Evolutionary conservation across 495 filamentous ascomycete species (phyloP).

Genomic region (Hypoxylon cercidicola): DNA sequence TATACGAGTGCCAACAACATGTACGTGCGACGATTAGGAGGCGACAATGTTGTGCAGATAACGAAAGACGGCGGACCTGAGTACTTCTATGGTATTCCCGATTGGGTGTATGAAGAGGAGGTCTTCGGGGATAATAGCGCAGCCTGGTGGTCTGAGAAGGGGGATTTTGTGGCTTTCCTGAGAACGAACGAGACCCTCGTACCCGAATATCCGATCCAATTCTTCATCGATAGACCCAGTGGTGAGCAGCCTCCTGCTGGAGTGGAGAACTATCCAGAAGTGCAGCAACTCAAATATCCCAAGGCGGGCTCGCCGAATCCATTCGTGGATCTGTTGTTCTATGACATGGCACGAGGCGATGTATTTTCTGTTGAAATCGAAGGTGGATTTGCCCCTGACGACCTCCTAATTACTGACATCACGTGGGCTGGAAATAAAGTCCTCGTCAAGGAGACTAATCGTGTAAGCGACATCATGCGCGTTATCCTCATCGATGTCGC

Average conservation of each 20-base stretch:
- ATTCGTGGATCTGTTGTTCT: conserved; percentile 85
- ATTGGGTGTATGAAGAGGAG: conserved; percentile 99
- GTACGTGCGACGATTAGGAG: conserved; percentile 75
- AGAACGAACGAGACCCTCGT: conserved; percentile 92
- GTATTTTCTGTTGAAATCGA: conserved; percentile 81
- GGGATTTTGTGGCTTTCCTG: conserved; percentile 87
- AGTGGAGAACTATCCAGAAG: conserved; percentile 90
- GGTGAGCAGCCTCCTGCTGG: conserved; percentile 75
- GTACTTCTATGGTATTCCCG: conserved; percentile 95
- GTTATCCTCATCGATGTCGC: conserved; percentile 87
- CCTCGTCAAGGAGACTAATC: conserved; percentile 89
- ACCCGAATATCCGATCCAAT: conserved; percentile 93
- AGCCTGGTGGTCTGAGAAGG: conserved; percentile 94
- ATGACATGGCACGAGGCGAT: conserved; percentile 82
- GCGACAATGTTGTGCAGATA: conserved; percentile 69
- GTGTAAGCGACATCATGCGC: conserved; percentile 89
- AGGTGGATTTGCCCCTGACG: conserved; percentile 79
- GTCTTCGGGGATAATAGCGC: conserved; percentile 83
- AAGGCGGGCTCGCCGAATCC: conserved; percentile 96
- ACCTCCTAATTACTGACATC: conserved; percentile 92
- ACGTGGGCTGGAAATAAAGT: conserved; percentile 89
- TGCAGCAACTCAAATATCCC: conserved; percentile 93
- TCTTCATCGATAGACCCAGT: conserved; percentile 89
- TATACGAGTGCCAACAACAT: conserved; percentile 92
- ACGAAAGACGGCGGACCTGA: conserved; percentile 87